Conservation (phyloP, 352 stramenopile species). For the Phytophthora chlamydospora region DNA sequence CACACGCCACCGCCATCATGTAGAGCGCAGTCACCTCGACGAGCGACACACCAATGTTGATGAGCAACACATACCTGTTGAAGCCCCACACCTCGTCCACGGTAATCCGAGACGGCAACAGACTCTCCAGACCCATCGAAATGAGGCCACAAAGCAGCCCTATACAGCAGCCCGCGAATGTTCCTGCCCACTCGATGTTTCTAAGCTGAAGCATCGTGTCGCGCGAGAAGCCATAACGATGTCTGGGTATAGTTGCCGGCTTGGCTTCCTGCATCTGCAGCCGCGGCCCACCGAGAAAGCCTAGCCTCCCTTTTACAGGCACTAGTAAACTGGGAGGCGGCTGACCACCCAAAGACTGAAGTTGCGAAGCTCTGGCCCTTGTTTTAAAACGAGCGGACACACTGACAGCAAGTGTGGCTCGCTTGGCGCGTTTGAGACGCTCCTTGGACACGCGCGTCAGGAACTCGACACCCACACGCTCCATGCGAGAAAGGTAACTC, state of each 20-base stretch:
- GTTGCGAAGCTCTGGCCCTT: slow-evolving; percentile 9
- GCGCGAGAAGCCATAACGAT: slow-evolving; percentile 34
- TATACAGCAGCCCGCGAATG: slow-evolving; percentile 28
- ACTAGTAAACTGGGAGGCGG: background rate
- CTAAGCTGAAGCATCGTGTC: slow-evolving; percentile 33
- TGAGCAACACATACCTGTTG: slow-evolving; percentile 39
- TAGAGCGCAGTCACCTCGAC: slow-evolving; percentile 56
- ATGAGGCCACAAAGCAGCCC: slow-evolving; percentile 45
- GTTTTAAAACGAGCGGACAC: slow-evolving; percentile 12
- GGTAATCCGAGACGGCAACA: slow-evolving; percentile 19
- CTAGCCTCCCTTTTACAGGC: background rate
- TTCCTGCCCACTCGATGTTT: slow-evolving; percentile 39
- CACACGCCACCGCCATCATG: slow-evolving; percentile 40
- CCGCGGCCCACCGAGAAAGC: background rate
- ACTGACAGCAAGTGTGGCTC: slow-evolving; percentile 12
- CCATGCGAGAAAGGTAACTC: slow-evolving; percentile 41
- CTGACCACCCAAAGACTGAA: slow-evolving; percentile 4
- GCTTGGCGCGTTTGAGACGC: slow-evolving; percentile 28
- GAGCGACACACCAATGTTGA: slow-evolving; percentile 59
- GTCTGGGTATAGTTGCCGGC: background rate
- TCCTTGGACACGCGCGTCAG: slow-evolving; percentile 48
- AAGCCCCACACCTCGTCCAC: slow-evolving; percentile 24
- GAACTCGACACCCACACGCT: slow-evolving; percentile 48
- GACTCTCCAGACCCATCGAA: slow-evolving; percentile 43
- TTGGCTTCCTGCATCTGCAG: slow-evolving; percentile 5